These are phyloP conservation scores for Aspergillus clavatus DNA, from an alignment of 2,329 filamentous ascomycete species.

Conservation along the genomic window DNA sequence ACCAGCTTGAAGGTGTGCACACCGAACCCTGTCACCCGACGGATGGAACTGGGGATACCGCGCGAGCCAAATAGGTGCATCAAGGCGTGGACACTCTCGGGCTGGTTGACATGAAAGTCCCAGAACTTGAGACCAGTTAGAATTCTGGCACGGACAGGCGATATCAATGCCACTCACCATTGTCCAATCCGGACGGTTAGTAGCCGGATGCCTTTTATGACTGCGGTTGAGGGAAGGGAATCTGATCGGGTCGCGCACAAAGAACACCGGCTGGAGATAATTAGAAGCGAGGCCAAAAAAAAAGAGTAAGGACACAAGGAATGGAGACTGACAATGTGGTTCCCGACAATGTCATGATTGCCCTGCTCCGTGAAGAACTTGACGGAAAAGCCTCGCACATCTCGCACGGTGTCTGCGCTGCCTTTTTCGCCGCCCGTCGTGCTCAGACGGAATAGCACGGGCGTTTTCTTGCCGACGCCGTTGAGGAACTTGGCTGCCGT, in stretches of 20 bases:
- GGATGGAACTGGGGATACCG: slow-evolving; percentile 43
- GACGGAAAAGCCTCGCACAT: slow-evolving; percentile 48
- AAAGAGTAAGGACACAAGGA: too few species aligned
- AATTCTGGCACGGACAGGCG: not conserved
- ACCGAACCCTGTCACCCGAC: slow-evolving; percentile 52
- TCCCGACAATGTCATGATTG: slow-evolving; percentile 33
- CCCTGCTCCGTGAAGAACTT: slow-evolving; percentile 52
- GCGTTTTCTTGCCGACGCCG: slow-evolving; percentile 51
- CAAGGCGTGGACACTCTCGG: slow-evolving; percentile 55
- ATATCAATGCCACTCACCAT: slow-evolving; percentile 34
- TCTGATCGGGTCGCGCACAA: slow-evolving; percentile 42
- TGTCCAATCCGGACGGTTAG: slow-evolving; percentile 60
- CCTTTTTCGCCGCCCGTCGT: slow-evolving; percentile 47
- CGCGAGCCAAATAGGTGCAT: slow-evolving; percentile 60
- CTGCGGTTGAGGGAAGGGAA: slow-evolving; percentile 49
- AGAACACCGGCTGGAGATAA: slow-evolving; percentile 37
- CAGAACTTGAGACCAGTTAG: slow-evolving; percentile 48
- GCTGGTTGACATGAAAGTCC: slow-evolving; percentile 54
- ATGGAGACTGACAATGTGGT: slow-evolving; percentile 16
- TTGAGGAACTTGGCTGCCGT: slow-evolving; percentile 54
- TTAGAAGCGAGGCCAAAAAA: slow-evolving; percentile 2
- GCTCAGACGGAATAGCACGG: slow-evolving; percentile 45
- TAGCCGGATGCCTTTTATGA: slow-evolving; percentile 62
- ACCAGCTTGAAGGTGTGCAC: slow-evolving; percentile 32
- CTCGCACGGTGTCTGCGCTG: slow-evolving; percentile 46